A percentile compares a stretch with the other conserved stretches of the same genome.
These are phyloP conservation scores for Rhynchospora pubera DNA, from an alignment of 176 grass and related monocot species.

Conservation along the genomic window DNA sequence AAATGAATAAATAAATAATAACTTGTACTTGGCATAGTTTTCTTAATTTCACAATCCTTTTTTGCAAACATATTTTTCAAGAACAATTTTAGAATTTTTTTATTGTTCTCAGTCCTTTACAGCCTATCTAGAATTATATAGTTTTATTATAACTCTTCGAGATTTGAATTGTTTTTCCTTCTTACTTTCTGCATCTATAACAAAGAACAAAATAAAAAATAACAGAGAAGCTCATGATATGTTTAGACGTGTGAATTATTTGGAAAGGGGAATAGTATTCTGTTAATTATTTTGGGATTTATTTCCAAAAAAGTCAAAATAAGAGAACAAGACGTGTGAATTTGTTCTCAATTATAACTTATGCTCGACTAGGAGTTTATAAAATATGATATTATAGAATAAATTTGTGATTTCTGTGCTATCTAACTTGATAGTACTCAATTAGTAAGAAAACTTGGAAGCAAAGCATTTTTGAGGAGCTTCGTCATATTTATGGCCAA, in stretches of 20 bases:
- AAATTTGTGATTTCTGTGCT: constrained; percentile 13
- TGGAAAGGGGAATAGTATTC: too few species aligned
- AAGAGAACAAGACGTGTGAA: constrained; percentile 67
- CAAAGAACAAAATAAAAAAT: background rate
- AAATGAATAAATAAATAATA: background rate
- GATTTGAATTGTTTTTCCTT: background rate
- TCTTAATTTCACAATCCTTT: background rate
- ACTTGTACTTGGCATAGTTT: background rate
- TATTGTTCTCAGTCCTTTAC: background rate
- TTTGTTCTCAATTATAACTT: constrained; percentile 48
- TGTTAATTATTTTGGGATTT: too few species aligned
- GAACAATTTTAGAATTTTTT: background rate
- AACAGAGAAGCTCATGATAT: background rate
- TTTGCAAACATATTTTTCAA: background rate
- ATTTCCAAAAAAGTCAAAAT: constrained; percentile 45
- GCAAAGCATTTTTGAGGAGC: background rate
- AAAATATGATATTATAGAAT: constrained; percentile 21
- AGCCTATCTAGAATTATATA: background rate
- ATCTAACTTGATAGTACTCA: too few species aligned
- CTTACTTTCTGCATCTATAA: background rate
- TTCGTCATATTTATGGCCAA: too few species aligned
- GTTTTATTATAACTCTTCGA: background rate
- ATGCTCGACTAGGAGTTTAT: constrained; percentile 17
- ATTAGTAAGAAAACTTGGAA: background rate
- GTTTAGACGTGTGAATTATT: constrained; percentile 43